Conservation (phyloP, 768 basidiomycete genomes). For the Solioccasus polychromus region DNA sequence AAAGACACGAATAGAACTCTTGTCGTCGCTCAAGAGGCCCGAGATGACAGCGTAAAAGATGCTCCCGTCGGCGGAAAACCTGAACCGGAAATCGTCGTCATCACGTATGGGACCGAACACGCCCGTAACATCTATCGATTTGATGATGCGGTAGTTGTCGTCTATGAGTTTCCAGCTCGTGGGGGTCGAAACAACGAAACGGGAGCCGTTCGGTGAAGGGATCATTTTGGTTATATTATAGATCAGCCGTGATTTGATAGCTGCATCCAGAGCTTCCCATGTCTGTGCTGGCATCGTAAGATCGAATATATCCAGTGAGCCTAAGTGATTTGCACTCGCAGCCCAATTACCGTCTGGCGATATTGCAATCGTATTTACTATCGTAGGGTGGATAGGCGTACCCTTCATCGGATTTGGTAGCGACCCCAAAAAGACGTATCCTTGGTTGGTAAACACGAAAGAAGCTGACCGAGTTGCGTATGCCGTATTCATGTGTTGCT, state of each 20-base stretch:
- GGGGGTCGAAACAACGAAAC: constrained; percentile 5
- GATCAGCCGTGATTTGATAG: neutral
- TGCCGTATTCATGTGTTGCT: neutral
- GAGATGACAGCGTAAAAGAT: constrained; percentile 3
- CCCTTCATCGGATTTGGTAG: neutral
- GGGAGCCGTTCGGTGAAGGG: constrained; percentile 8
- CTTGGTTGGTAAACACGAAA: neutral
- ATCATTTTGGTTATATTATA: accelerated
- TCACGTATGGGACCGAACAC: neutral
- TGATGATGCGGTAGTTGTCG: neutral
- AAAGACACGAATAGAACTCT: constrained; percentile 8
- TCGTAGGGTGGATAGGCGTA: neutral
- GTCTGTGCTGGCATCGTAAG: neutral
- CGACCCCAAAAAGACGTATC: neutral
- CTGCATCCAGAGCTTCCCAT: neutral
- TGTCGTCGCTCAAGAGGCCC: constrained; percentile 4
- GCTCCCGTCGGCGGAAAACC: constrained; percentile 13
- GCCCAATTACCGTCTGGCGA: constrained; percentile 21
- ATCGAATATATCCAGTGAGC: constrained; percentile 10
- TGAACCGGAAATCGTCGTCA: neutral
- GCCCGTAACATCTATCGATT: constrained; percentile 9
- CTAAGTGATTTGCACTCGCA: constrained; percentile 4
- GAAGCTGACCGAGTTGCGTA: constrained; percentile 6
- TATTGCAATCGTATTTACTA: constrained; percentile 6
- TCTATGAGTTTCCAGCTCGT: constrained; percentile 6